phyloP scores from a whole-genome alignment of 148 eudicot species.

The Simmondsia chinensis region DNA sequence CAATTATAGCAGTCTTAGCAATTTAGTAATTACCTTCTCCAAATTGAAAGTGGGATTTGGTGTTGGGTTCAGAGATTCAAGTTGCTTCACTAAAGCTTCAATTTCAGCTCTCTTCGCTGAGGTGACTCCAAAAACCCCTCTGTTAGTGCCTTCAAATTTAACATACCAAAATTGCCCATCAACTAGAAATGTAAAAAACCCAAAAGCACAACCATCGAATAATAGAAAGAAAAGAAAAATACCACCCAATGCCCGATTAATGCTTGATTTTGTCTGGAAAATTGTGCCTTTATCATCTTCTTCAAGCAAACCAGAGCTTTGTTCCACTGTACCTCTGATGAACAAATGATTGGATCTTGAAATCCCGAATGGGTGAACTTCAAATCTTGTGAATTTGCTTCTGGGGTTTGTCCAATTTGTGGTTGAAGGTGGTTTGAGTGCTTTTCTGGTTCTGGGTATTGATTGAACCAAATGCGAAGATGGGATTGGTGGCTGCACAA shows the following conservation, averaged over 20 bases:
- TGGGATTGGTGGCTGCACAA: conserved; percentile 45
- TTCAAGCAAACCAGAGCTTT: conserved; percentile 21
- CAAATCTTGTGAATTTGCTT: conserved; percentile 12
- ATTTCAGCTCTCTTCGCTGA: conserved; percentile 60
- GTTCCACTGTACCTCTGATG: conserved; percentile 29
- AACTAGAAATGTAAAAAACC: neutral
- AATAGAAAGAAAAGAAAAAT: neutral
- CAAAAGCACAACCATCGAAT: too few relatives aligned
- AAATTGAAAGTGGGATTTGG: conserved; percentile 48
- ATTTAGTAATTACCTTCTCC: conserved; percentile 44
- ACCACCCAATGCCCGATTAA: conserved; percentile 59
- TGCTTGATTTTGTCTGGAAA: conserved; percentile 34
- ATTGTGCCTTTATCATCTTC: conserved; percentile 19
- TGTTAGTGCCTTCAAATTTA: conserved; percentile 48
- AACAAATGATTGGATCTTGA: conserved; percentile 10
- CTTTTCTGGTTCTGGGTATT: conserved; percentile 12
- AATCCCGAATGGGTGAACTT: conserved; percentile 9
- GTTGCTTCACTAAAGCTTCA: conserved; percentile 40
- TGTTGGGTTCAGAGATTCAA: conserved; percentile 69
- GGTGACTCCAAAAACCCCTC: conserved; percentile 82
- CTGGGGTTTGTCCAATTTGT: conserved; percentile 11
- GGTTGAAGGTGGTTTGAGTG: conserved; percentile 17
- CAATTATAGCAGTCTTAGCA: neutral
- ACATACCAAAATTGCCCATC: neutral
- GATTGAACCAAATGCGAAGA: conserved; percentile 25